Evolutionary conservation across 768 basidiomycete genomes (phyloP).

Genomic region (Pisolithus sp.): DNA sequence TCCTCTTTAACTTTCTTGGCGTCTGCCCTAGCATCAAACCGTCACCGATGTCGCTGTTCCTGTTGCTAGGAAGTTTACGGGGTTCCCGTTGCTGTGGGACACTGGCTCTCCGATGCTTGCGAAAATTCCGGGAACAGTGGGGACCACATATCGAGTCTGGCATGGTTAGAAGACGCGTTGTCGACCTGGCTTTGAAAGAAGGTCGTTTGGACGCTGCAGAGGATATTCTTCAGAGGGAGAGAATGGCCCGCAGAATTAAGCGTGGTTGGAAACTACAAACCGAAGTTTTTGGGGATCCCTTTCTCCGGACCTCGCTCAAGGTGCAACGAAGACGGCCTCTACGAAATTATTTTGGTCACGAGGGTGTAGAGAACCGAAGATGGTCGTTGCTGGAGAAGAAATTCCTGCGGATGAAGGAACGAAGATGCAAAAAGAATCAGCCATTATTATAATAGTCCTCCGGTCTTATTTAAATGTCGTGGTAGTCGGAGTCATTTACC

Average conservation of each 20-base stretch:
- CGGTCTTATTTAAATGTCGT: background rate
- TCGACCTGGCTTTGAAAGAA: conserved; percentile 57
- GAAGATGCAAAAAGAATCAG: background rate
- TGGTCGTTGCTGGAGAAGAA: conserved; percentile 23
- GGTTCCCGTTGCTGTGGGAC: conserved; percentile 47
- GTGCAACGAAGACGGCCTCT: conserved; percentile 15
- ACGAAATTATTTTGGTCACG: conserved; percentile 13
- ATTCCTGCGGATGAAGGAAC: conserved; percentile 10
- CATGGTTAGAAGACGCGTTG: conserved; percentile 54
- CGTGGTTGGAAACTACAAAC: conserved; percentile 9
- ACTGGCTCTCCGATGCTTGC: conserved; percentile 40
- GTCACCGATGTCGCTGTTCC: conserved; percentile 50
- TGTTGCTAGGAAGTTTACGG: conserved; percentile 50
- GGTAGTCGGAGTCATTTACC: too few relatives aligned
- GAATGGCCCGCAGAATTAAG: conserved; percentile 2
- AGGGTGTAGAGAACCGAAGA: conserved; percentile 26
- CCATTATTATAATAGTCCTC: conserved; percentile 2
- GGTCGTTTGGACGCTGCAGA: conserved; percentile 47
- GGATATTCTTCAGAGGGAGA: conserved; percentile 18
- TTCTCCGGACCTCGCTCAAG: conserved; percentile 6
- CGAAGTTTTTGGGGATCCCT: conserved; percentile 3
- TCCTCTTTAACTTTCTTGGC: conserved; percentile 39
- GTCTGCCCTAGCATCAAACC: conserved; percentile 48
- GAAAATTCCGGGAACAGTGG: conserved; percentile 47
- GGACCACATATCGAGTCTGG: conserved; percentile 50